A percentile compares a stretch with the other conserved stretches of the same genome.
These are phyloP conservation scores for Nemophila menziesii DNA, from an alignment of 257 asterid genomes.

Conservation along the genomic window DNA sequence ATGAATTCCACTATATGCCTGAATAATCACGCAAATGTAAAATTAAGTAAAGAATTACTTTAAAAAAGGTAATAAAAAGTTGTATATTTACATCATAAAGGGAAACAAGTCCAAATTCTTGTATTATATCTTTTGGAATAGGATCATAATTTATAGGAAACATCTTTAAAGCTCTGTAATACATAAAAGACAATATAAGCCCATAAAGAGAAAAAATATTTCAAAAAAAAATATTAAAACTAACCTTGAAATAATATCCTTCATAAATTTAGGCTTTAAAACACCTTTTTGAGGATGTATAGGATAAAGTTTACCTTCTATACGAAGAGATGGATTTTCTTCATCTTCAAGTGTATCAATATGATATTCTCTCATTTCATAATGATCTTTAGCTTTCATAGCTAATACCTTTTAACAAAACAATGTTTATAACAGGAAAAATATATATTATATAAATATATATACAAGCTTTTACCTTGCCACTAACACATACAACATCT, in stretches of 20 bases:
- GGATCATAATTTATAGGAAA: slow-evolving; percentile 70
- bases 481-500: slow-evolving; percentile 84
- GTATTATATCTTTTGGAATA: slow-evolving; percentile 56
- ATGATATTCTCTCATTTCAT: slow-evolving; percentile 81
- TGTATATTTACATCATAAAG: slow-evolving; percentile 62
- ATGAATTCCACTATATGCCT: slow-evolving; percentile 94
- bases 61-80: slow-evolving; percentile 4
- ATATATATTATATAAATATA: slow-evolving; percentile 6
- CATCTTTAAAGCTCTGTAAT: slow-evolving; percentile 57
- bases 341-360: slow-evolving; percentile 58
- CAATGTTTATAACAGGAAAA: slow-evolving; percentile 15
- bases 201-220: not conserved
- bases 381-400: slow-evolving; percentile 56
- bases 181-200: slow-evolving; percentile 10
- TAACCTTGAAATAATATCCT: slow-evolving; percentile 75
- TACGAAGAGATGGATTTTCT: slow-evolving; percentile 43
- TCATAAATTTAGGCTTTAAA: slow-evolving; percentile 54
- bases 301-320: slow-evolving; percentile 83
- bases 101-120: slow-evolving; percentile 47
- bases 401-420: slow-evolving; percentile 55
- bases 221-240: slow-evolving; percentile 2
- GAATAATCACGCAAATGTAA: slow-evolving; percentile 9
- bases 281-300: slow-evolving; percentile 92
- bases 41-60: not conserved
- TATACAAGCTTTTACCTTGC: slow-evolving; percentile 61